These are phyloP conservation scores for Punica granatum DNA, from an alignment of 345 rosid species.

Conservation along the genomic window DNA sequence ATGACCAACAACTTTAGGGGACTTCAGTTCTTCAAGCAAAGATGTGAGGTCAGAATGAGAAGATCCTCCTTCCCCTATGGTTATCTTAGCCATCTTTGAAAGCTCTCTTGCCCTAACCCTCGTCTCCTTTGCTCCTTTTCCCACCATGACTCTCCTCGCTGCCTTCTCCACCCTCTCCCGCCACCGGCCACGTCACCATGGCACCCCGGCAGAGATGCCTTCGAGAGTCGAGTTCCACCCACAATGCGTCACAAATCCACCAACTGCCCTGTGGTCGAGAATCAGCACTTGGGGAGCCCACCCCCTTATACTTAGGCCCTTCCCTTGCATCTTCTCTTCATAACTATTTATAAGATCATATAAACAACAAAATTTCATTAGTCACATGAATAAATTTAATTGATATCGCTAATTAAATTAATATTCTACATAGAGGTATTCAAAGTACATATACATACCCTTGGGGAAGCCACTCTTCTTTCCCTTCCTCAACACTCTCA, in stretches of 20 bases:
- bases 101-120: conserved; percentile 17
- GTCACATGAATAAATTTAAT: too few relatives aligned
- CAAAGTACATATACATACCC: background rate
- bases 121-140: conserved; percentile 33
- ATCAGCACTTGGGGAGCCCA: conserved; percentile 37
- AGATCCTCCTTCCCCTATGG: conserved; percentile 41
- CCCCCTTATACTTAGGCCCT: conserved; percentile 32
- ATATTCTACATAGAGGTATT: too few relatives aligned
- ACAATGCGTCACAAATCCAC: conserved; percentile 35
- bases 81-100: conserved; percentile 24
- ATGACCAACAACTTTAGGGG: background rate
- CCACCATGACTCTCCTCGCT: conserved; percentile 21
- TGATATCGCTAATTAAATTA: too few relatives aligned
- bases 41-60: conserved; percentile 26
- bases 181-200: conserved; percentile 34
- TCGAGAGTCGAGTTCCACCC: conserved; percentile 36
- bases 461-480: conserved; percentile 34
- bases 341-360: background rate
- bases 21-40: conserved; percentile 27
- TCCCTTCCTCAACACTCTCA: background rate
- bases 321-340: conserved; percentile 30
- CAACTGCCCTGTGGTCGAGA: conserved; percentile 28
- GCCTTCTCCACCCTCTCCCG: conserved; percentile 22
- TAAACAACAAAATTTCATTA: background rate
- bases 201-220: conserved; percentile 20